A percentile compares a stretch with the other conserved stretches of the same genome.
These are phyloP conservation scores for Acacia crassicarpa DNA, from an alignment of 306 rosid genomes.

Conservation along the genomic window DNA sequence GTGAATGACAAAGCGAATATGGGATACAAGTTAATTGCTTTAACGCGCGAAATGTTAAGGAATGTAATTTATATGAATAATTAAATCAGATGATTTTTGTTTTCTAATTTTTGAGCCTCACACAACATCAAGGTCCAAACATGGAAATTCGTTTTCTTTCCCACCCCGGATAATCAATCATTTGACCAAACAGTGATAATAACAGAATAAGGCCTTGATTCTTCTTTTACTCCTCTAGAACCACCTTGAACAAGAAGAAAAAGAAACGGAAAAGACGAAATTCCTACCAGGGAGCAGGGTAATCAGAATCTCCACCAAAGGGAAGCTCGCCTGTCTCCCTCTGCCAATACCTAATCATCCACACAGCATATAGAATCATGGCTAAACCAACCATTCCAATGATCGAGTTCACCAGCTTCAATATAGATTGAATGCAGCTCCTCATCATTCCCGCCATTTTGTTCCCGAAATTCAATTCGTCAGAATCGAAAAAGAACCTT, in stretches of 20 bases:
- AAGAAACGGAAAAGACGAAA: background rate
- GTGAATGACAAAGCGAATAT: background rate
- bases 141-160: background rate
- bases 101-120: background rate
- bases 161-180: background rate
- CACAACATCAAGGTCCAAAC: background rate
- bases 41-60: background rate
- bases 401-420: conserved; percentile 78
- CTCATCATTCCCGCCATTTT: conserved; percentile 54
- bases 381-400: conserved; percentile 79
- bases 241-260: background rate
- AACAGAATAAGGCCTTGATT: background rate
- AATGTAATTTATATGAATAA: background rate
- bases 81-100: background rate
- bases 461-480: conserved; percentile 17
- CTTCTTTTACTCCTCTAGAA: background rate
- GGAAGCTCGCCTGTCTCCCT: conserved; percentile 52
- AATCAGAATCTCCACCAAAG: conserved; percentile 48
- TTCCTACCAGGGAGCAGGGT: conserved; percentile 62
- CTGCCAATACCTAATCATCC: conserved; percentile 85
- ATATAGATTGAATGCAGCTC: conserved; percentile 68
- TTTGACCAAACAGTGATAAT: background rate
- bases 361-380: conserved; percentile 60
- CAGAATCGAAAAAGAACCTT: background rate
- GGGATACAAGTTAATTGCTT: conserved; percentile 14